phyloP scores from a whole-genome alignment of 495 filamentous ascomycete genomes.

The Diplogelasinospora grovesii region DNA sequence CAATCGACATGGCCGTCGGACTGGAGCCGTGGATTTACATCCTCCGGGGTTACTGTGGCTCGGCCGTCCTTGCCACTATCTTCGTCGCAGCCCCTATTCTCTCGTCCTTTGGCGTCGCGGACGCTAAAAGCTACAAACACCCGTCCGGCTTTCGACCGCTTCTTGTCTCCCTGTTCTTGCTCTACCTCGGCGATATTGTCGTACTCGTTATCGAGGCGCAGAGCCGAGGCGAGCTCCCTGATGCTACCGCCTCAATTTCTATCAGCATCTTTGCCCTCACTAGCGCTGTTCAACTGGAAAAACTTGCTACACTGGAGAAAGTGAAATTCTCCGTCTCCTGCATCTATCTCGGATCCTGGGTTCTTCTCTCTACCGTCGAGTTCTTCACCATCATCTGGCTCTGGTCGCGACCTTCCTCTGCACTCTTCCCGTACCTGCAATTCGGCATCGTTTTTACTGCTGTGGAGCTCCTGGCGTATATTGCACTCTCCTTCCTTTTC shows the following conservation, averaged over 20 bases:
- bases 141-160: not conserved
- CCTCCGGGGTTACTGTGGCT: not conserved
- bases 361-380: slow-evolving; percentile 3
- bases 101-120: not conserved
- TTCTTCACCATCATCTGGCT: slow-evolving; percentile 3
- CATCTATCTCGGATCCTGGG: slow-evolving; percentile 1
- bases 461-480: slow-evolving; percentile 2
- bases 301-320: slow-evolving; percentile 3
- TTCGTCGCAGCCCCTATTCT: not conserved
- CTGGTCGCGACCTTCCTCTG: slow-evolving; percentile 1
- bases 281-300: slow-evolving; percentile 3
- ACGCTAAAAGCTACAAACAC: slow-evolving; percentile 3
- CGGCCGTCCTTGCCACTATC: not conserved
- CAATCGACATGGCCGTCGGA: slow-evolving; percentile 2
- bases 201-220: not conserved
- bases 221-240: slow-evolving; percentile 1
- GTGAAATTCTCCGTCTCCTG: slow-evolving; percentile 1
- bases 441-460: not conserved
- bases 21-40: slow-evolving; percentile 4
- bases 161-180: slow-evolving; percentile 2
- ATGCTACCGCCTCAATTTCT: slow-evolving; percentile 1
- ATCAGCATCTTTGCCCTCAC: slow-evolving; percentile 1
- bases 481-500: not conserved
- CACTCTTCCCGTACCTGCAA: slow-evolving; percentile 2
- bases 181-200: not conserved